Base-by-base conservation (phyloP, 23 red algal genomes). In the Gracilariopsis chorda region DNA sequence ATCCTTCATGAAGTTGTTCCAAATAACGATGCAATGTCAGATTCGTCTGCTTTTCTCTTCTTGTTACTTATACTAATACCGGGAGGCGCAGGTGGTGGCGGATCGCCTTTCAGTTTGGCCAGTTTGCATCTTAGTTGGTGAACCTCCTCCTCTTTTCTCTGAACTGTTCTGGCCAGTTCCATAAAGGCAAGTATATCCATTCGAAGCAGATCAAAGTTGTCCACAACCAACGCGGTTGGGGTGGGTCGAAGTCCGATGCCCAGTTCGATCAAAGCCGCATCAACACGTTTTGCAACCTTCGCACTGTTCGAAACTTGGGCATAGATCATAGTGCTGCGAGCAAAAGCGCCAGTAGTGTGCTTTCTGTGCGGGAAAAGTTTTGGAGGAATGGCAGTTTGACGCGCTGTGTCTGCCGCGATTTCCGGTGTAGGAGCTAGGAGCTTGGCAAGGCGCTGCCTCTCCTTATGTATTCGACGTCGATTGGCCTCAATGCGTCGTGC, bases 131-230 rank as follows among this genome's bases (percentile, higher is more conserved):
- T 59, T 10, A 96, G 36, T 19, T 72, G 55, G 72, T 96, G 88
- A 37, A 96, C 82, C 36, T 99, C 97, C 57, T 94, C 94, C 74
- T 99, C 97, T 77, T 99, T 99, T 34, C 86, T 52, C 68, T 71
- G 40, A 7, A 99, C 88, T 17, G 90, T 77, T n/a, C 92, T 62
- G 17, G 94, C 59, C 23, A 94, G 55, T 57, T 99, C 97, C 48
- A 99, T 60, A 47, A 86, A 83, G 47, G 40, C 46, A 1, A 96
- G 51, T 48, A 99, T 90, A 4, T 96, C 97, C 79, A 87, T 86
- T 40, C 97, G 77, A 6, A 99, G 60, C 78, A 83, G 53, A 78
- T 99, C 97, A 88, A 94, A 99, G 52, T 83, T 91, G 49, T 99
- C 97, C 20, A 95, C 88, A 8, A 96, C 79, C 1, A 81, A 47